A percentile compares a stretch with the other conserved stretches of the same genome.
These are phyloP conservation scores for Luffa acutangula DNA, from an alignment of 306 rosid species.

Conservation along the genomic window DNA sequence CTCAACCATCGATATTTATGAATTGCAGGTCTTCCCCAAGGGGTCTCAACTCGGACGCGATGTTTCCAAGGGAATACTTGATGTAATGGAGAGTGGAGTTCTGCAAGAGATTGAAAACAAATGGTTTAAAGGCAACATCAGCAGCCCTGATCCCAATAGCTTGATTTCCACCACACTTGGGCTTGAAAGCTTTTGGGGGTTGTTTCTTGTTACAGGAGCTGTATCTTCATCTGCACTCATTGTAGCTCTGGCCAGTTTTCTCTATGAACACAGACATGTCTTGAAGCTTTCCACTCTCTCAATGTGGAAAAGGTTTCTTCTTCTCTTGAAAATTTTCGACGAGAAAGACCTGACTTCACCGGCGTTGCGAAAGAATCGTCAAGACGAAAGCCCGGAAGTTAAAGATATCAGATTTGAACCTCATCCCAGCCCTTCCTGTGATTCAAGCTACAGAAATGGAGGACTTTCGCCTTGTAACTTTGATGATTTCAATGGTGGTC, in stretches of 20 bases:
- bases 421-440: background rate
- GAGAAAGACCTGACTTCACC: slow-evolving; percentile 17
- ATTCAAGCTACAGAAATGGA: background rate
- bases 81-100: slow-evolving; percentile 44
- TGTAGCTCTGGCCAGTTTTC: slow-evolving; percentile 21
- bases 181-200: slow-evolving; percentile 56
- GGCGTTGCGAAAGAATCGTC: slow-evolving; percentile 1
- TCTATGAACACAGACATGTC: slow-evolving; percentile 25
- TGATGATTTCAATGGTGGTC: background rate
- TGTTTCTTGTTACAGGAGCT: slow-evolving; percentile 36
- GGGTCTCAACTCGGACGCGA: slow-evolving; percentile 47
- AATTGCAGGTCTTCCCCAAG: slow-evolving; percentile 28
- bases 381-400: background rate
- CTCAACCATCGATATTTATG: background rate
- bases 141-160: slow-evolving; percentile 19
- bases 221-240: slow-evolving; percentile 28
- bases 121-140: slow-evolving; percentile 27
- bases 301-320: slow-evolving; percentile 20
- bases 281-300: slow-evolving; percentile 15
- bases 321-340: slow-evolving; percentile 13
- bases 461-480: background rate
- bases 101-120: slow-evolving; percentile 43
- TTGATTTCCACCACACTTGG: slow-evolving; percentile 31
- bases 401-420: background rate
- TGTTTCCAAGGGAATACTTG: slow-evolving; percentile 47